These are phyloP conservation scores for Silene conica DNA, from an alignment of 148 eudicot species.

Conservation along the genomic window DNA sequence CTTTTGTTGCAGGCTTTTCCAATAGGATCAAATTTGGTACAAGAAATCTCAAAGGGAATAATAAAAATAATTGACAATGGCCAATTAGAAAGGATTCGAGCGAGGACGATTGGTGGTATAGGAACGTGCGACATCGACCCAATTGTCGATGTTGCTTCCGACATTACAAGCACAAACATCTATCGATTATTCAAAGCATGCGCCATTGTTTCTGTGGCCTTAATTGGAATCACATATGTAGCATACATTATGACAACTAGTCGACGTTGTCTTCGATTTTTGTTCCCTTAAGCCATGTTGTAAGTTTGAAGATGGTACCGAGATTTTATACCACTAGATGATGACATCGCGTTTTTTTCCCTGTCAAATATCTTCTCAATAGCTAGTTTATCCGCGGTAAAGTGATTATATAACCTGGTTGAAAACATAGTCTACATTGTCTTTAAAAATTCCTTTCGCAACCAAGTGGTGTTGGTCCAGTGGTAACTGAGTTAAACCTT, in stretches of 20 bases:
- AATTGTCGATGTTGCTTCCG: not conserved
- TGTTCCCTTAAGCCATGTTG: not conserved
- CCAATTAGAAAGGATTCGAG: constrained; percentile 1
- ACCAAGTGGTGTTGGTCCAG: no score
- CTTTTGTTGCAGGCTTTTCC: constrained; percentile 11
- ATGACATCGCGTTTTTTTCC: no score
- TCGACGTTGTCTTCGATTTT: constrained; percentile 4
- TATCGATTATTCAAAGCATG: not conserved
- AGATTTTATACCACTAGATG: no score
- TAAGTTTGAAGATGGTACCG: no score
- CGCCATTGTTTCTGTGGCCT: not conserved
- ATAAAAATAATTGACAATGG: not conserved
- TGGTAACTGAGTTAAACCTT: no score
- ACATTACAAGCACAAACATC: not conserved
- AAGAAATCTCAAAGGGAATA: constrained; percentile 3
- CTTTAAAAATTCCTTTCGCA: no score
- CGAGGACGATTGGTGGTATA: constrained; percentile 9
- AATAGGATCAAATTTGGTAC: not conserved
- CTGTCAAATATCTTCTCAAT: no score
- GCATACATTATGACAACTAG: not conserved
- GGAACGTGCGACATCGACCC: not conserved
- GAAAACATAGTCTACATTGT: no score
- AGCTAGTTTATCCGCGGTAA: no score
- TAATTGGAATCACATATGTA: not conserved
- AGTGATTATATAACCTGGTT: no score